Evolutionary conservation across 2,329 filamentous ascomycete species (phyloP).

Genomic region (Orbilia javanica): DNA sequence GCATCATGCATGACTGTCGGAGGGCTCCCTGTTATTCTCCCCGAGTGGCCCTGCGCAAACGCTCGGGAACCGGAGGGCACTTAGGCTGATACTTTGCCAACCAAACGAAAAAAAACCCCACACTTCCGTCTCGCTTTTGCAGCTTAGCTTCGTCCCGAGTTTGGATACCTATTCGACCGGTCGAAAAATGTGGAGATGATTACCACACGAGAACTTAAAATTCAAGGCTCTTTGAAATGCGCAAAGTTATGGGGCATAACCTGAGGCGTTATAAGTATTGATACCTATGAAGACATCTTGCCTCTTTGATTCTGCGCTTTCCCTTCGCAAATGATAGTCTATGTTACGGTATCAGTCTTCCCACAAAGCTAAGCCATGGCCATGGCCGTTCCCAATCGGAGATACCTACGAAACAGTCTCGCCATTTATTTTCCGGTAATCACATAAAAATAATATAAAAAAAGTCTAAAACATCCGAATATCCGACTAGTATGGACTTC

Average conservation of each 20-base stretch:
- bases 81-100: slow-evolving; percentile 4
- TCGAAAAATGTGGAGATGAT: slow-evolving; percentile 18
- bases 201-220: neutral
- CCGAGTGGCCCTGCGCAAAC: neutral
- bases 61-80: slow-evolving; percentile 15
- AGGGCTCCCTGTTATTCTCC: neutral
- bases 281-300: slow-evolving; percentile 12
- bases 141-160: slow-evolving; percentile 15
- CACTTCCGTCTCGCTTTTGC: neutral
- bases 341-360: neutral
- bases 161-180: neutral
- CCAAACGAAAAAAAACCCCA: slow-evolving; percentile 18
- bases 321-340: neutral
- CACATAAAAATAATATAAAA: neutral
- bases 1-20: neutral
- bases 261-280: slow-evolving; percentile 5
- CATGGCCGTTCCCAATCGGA: slow-evolving; percentile 1
- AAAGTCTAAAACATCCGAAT: slow-evolving; percentile 7
- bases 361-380: neutral
- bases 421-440: slow-evolving; percentile 13
- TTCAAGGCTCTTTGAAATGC: neutral
- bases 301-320: neutral
- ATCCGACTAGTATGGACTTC: slow-evolving; percentile 10
- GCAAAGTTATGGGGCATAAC: neutral
- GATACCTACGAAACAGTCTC: slow-evolving; percentile 17